These are phyloP conservation scores for Dictyostelium citrinum DNA, from an alignment of 78 protist species.

Conservation along the genomic window DNA sequence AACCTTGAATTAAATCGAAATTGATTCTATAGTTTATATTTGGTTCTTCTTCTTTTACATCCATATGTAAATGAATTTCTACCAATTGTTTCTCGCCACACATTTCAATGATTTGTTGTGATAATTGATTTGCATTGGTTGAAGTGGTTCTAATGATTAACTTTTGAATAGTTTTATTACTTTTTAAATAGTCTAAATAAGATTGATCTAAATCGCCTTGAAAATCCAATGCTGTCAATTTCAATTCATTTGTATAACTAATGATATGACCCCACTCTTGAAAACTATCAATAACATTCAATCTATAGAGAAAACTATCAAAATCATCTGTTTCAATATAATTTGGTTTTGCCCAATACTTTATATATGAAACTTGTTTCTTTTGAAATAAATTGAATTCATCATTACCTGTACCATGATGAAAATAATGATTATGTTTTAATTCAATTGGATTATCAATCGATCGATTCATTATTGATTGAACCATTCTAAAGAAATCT, in stretches of 20 bases:
- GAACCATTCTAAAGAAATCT: not conserved
- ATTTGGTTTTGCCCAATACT: not conserved
- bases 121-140: not conserved
- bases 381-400: not conserved
- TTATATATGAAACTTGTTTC: not conserved
- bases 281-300: not conserved
- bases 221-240: not conserved
- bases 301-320: not conserved
- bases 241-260: not conserved
- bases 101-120: not conserved
- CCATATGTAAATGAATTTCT: not conserved
- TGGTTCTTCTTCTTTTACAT: constrained; percentile 1
- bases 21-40: not conserved
- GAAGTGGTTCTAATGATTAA: not conserved
- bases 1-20: not conserved
- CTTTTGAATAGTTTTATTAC: not conserved
- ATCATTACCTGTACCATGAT: not conserved
- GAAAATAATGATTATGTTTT: not conserved
- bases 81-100: not conserved
- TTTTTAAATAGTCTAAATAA: not conserved
- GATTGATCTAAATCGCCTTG: not conserved
- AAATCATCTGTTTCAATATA: not conserved
- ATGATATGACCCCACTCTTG: not conserved
- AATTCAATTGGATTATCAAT: not conserved
- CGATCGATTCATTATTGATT: not conserved